phyloP scores from a whole-genome alignment of 768 basidiomycete genomes.

The Mycena amicta region DNA sequence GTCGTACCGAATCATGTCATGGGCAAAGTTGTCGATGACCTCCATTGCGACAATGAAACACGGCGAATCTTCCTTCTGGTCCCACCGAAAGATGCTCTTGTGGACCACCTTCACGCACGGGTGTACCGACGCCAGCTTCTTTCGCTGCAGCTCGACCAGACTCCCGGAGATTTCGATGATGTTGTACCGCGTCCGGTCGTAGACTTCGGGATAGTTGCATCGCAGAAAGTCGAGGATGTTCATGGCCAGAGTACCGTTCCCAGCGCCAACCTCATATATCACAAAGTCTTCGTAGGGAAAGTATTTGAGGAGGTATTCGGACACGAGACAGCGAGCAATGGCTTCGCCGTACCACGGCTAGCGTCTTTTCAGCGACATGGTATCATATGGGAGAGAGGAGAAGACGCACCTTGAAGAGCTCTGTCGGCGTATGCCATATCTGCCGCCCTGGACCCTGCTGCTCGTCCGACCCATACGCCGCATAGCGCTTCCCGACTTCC shows the following conservation, averaged over 20 bases:
- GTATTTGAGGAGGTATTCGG: constrained; percentile 91
- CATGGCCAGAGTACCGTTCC: constrained; percentile 92
- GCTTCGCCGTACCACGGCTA: constrained; percentile 92
- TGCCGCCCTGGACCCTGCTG: constrained; percentile 78
- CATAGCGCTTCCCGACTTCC: constrained; percentile 76
- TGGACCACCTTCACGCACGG: constrained; percentile 70
- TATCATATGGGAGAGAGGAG: not conserved
- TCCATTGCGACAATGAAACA: constrained; percentile 96
- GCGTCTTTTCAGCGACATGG: constrained; percentile 33
- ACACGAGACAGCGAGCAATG: constrained; percentile 84
- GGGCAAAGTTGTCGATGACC: constrained; percentile 96
- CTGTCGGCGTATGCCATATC: constrained; percentile 98
- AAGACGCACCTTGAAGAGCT: constrained; percentile 85
- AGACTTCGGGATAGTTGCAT: constrained; percentile 84
- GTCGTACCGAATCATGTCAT: constrained; percentile 93
- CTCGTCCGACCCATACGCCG: constrained; percentile 63
- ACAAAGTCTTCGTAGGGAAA: constrained; percentile 96
- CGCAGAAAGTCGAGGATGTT: constrained; percentile 85
- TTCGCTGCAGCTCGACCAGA: constrained; percentile 71
- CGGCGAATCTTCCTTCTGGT: constrained; percentile 70
- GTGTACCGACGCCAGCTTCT: constrained; percentile 63
- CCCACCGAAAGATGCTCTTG: constrained; percentile 87
- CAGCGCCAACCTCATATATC: constrained; percentile 97
- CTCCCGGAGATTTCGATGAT: constrained; percentile 93
- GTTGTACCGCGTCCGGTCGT: constrained; percentile 87